phyloP scores from a whole-genome alignment of 2,329 filamentous ascomycete species.

The Alternaria brassicae region DNA sequence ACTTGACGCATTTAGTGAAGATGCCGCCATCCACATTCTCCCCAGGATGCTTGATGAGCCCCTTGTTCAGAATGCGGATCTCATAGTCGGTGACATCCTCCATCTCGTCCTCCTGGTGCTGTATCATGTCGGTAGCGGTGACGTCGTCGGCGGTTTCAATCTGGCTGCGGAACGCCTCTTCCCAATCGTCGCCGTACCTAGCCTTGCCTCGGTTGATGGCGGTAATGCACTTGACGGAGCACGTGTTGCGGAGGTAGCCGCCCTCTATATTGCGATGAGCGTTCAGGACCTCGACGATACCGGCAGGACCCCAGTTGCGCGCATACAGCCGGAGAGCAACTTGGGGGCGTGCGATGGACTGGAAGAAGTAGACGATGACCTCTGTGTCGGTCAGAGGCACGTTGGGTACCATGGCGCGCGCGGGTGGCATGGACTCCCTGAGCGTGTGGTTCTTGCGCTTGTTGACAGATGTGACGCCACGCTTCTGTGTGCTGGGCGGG shows the following conservation, averaged over 20 bases:
- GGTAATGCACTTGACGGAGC: slow-evolving; percentile 38
- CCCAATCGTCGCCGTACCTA: slow-evolving; percentile 27
- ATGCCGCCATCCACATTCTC: slow-evolving; percentile 24
- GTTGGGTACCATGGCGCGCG: slow-evolving; percentile 21
- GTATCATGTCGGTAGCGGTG: slow-evolving; percentile 33
- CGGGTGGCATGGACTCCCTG: slow-evolving; percentile 21
- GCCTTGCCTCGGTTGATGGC: slow-evolving; percentile 30
- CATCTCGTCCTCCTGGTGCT: slow-evolving; percentile 3
- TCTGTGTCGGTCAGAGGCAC: slow-evolving; percentile 41
- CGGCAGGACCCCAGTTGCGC: slow-evolving; percentile 31
- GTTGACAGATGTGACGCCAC: slow-evolving; percentile 11
- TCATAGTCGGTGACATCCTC: slow-evolving; percentile 19
- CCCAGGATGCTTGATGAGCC: slow-evolving; percentile 29
- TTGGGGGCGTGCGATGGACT: slow-evolving; percentile 28
- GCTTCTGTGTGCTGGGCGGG: slow-evolving; percentile 9
- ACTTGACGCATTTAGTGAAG: slow-evolving; percentile 39
- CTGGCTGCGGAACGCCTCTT: neutral
- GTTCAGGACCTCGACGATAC: slow-evolving; percentile 34
- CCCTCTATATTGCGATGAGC: slow-evolving; percentile 31
- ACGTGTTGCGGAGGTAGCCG: slow-evolving; percentile 41
- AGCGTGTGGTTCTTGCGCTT: slow-evolving; percentile 35
- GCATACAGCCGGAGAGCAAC: slow-evolving; percentile 38
- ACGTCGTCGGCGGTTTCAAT: slow-evolving; percentile 22
- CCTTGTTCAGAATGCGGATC: slow-evolving; percentile 19
- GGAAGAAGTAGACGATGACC: slow-evolving; percentile 44